Evolutionary conservation across 345 rosid species (phyloP), one percentile per base, ranked within the genome.

Genomic region (sweet orange (Citrus sinensis)): DNA sequence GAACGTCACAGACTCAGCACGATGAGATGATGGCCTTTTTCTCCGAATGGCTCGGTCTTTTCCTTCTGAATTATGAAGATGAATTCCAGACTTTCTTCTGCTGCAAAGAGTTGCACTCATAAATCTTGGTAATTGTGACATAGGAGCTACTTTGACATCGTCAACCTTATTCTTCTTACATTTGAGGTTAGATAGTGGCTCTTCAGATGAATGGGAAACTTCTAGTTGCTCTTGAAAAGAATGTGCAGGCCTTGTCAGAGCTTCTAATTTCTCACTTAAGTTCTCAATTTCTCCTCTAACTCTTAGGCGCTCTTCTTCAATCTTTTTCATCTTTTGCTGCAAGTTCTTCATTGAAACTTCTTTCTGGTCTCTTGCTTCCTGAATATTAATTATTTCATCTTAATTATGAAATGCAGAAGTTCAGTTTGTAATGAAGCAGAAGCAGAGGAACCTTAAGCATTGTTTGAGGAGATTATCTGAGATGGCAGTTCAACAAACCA

Each of bases 51-150:
- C 73, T 59, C 80, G 76, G 59, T 81, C 78, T 40, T 35, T 84
- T 35, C 80, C 75, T 49, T 69, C 81, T 60, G 73, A 74, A 68
- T 75, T 75, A 79, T 83, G 86, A 68, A 20, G 73, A 76, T 79
- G 78, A 17, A 72, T 73, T 56, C 87, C 93, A 1, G 89, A 84
- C 85, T 87, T 80, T 67, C 83, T 82, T 83, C 87, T 85, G 86
- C 95, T 94, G 82, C 89, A 87, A 75, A 86, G 74, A 25, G 97
- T 94, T 79, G 94, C 90, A 83, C 88, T 87, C 98, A 94, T 90
- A 84, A 92, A 92, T 77, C 94, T 83, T 20, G 93, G 93, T 59
- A 89, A 34, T 27, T 81, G 83, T 77, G 90, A 88, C 39, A 74
- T 75, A 55, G 83, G 55, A 81, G 79, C 83, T 34, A 77, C 78